Evolutionary conservation across 352 stramenopile genomes (phyloP).

Genomic region (Globisporangium acanthophoron): DNA sequence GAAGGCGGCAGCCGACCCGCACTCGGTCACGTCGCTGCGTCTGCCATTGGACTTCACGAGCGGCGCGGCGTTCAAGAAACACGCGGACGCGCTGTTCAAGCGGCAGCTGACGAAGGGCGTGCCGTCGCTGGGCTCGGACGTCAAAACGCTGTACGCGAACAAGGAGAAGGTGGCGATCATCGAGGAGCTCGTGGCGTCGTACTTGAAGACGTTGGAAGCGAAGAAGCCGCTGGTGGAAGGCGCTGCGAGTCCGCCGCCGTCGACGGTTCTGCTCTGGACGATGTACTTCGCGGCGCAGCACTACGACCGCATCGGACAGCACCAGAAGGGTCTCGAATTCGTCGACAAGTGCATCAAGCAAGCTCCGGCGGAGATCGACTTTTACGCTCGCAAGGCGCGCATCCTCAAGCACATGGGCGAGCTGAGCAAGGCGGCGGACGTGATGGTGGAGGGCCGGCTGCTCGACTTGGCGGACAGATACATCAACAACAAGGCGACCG

Average conservation of each 20-base stretch:
- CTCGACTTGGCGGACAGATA: conserved; percentile 97
- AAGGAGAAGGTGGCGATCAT: conserved; percentile 56
- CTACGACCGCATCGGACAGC: conserved; percentile 87
- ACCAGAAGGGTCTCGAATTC: conserved; percentile 80
- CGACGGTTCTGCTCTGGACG: conserved; percentile 81
- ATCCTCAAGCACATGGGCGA: conserved; percentile 94
- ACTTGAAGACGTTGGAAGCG: conserved; percentile 66
- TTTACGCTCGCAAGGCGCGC: conserved; percentile 91
- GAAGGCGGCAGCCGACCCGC: conserved; percentile 44
- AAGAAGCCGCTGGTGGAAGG: conserved; percentile 46
- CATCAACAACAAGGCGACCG: conserved; percentile 98
- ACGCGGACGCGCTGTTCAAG: conserved; percentile 58
- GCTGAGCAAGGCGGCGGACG: conserved; percentile 86
- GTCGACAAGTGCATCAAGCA: conserved; percentile 94
- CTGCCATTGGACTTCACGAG: conserved; percentile 90
- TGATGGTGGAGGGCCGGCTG: conserved; percentile 89
- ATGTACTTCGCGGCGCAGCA: conserved; percentile 91
- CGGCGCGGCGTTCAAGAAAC: conserved; percentile 65
- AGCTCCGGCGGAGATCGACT: conserved; percentile 89
- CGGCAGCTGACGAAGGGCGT: conserved; percentile 88
- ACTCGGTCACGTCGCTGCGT: conserved; percentile 79
- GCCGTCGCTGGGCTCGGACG: conserved; percentile 91
- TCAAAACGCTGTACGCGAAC: conserved; percentile 87
- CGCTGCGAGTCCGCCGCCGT: conserved; percentile 25
- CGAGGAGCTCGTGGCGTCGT: conserved; percentile 73